Percentiles rank a stretch among this genome's conserved stretches.
Conservation (phyloP, 768 basidiomycete genomes). For the Dictyophora rubrovolvata region DNA sequence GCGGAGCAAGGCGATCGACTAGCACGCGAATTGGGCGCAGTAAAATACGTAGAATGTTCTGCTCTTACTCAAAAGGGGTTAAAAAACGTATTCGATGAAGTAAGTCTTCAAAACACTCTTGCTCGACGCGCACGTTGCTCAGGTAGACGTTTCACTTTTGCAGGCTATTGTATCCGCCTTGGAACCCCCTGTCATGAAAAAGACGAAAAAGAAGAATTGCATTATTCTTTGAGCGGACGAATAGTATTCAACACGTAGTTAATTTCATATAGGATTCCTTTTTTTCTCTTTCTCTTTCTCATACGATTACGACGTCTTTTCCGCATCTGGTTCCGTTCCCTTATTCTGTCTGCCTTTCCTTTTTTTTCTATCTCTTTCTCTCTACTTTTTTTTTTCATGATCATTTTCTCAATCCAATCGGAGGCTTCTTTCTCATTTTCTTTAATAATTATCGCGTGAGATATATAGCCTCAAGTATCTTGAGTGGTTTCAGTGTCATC, state of each 20-base stretch:
- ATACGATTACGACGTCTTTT: conserved; percentile 25
- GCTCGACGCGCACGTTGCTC: not conserved
- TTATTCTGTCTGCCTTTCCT: not conserved
- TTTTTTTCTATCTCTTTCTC: not conserved
- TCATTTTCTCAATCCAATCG: conserved; percentile 4
- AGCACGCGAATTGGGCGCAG: conserved; percentile 94
- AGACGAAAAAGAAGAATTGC: conserved; percentile 65
- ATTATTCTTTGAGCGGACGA: conserved; percentile 59
- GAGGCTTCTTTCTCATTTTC: not conserved
- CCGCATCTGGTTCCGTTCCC: conserved; percentile 28
- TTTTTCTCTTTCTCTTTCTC: conserved; percentile 20
- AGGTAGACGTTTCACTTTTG: not conserved
- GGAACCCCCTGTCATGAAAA: conserved; percentile 89
- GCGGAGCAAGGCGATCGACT: conserved; percentile 86
- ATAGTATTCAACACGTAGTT: not conserved
- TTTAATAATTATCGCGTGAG: not conserved
- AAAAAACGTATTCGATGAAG: conserved; percentile 99
- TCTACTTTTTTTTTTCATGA: not conserved
- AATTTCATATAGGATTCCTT: conserved; percentile 17
- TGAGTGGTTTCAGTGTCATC: not conserved
- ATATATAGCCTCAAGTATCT: not conserved
- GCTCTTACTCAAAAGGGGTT: conserved; percentile 98
- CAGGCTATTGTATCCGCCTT: conserved; percentile 98
- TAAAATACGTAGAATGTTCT: conserved; percentile 99
- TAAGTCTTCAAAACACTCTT: conserved; percentile 29